Evolutionary conservation across 371 early-diverging fungal species (phyloP).

Genomic region (Actinomortierella wolfii): DNA sequence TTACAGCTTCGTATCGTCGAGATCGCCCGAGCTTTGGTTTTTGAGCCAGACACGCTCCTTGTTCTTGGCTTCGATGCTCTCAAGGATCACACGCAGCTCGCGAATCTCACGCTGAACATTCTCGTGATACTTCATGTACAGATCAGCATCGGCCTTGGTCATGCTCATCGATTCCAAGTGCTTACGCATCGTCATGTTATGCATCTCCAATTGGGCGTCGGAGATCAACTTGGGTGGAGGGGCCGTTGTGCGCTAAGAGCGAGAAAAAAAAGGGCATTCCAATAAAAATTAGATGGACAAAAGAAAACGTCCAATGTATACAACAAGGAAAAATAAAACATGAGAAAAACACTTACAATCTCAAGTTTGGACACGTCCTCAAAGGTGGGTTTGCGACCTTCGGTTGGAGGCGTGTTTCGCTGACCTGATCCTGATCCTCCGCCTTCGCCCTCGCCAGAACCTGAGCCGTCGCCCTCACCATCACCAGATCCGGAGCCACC

Average conservation of each 20-base stretch:
- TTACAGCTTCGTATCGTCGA: conserved; percentile 83
- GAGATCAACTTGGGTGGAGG: conserved; percentile 47
- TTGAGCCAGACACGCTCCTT: conserved; percentile 86
- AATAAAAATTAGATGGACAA: neutral
- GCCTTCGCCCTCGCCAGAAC: conserved; percentile 44
- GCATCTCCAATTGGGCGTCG: conserved; percentile 61
- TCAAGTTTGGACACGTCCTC: conserved; percentile 67
- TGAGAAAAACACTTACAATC: conserved; percentile 51
- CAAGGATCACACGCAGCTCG: conserved; percentile 78
- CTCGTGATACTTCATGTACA: conserved; percentile 62
- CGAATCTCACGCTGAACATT: conserved; percentile 74
- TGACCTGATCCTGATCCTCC: conserved; percentile 48
- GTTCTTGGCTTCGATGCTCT: conserved; percentile 79
- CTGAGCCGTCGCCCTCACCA: conserved; percentile 43
- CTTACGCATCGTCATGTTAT: conserved; percentile 69
- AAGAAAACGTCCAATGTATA: neutral
- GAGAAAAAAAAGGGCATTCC: neutral
- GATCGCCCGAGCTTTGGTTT: conserved; percentile 81
- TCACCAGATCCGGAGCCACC: conserved; percentile 49
- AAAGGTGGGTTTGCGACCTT: conserved; percentile 68
- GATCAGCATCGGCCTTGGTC: conserved; percentile 70
- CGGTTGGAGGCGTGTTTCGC: conserved; percentile 52
- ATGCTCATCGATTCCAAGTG: conserved; percentile 69
- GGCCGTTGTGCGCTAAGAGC: conserved; percentile 37
- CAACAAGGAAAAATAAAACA: neutral